Percentiles rank a stretch among this genome's conserved stretches.
Evolutionary conservation across 2,329 filamentous ascomycete genomes (phyloP).

Genomic region (Neofusicoccum sp.): DNA sequence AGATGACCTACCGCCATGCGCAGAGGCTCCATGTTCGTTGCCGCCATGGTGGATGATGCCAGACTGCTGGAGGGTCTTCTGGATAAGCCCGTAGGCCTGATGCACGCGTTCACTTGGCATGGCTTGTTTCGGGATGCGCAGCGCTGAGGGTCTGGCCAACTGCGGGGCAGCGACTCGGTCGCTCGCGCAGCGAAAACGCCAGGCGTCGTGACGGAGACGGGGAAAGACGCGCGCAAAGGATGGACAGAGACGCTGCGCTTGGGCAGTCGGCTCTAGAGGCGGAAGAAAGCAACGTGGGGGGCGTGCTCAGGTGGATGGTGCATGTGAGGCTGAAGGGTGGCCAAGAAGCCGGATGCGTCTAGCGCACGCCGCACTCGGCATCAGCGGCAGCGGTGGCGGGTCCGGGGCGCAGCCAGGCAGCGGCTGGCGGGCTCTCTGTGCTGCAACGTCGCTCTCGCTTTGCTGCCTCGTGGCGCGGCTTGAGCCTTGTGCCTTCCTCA

Average conservation of each 20-base stretch:
- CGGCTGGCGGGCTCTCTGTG: not conserved
- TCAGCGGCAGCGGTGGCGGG: too few relatives aligned
- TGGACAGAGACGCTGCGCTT: too few relatives aligned
- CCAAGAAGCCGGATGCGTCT: not conserved
- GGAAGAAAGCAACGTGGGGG: not conserved
- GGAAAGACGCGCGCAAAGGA: not conserved
- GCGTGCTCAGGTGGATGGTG: conserved; percentile 7
- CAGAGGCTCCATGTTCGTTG: not conserved
- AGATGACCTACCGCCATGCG: not conserved
- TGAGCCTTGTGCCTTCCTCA: too few relatives aligned
- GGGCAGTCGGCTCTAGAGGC: not conserved
- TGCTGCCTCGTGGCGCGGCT: not conserved
- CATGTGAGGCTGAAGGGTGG: conserved; percentile 16
- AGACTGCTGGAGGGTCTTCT: conserved; percentile 15
- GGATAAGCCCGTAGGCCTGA: conserved; percentile 12
- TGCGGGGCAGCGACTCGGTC: not conserved
- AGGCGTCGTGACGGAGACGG: not conserved
- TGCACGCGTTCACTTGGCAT: conserved; percentile 15
- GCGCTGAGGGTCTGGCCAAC: not conserved
- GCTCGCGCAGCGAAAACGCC: not conserved
- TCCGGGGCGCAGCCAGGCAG: not conserved
- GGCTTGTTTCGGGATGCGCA: not conserved
- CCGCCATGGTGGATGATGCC: not conserved
- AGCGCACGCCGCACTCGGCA: not conserved
- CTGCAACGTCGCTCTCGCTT: not conserved